Conservation (phyloP, 768 basidiomycete species). For the Trichaptum fuscoviolaceum region DNA sequence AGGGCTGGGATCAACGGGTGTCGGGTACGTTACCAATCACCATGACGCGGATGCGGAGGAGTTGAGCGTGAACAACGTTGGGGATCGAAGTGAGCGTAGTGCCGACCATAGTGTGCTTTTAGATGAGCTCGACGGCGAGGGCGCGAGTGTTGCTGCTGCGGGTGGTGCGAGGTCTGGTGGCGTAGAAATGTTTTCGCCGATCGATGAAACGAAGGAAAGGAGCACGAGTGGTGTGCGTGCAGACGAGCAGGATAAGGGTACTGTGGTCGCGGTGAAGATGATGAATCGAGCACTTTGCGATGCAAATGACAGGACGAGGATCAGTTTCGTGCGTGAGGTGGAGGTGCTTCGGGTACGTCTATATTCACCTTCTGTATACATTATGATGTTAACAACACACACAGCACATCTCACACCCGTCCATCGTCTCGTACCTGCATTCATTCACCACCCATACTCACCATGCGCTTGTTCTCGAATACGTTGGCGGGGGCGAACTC, state of each 20-base stretch:
- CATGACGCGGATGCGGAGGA: not conserved
- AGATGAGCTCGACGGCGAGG: constrained; percentile 15
- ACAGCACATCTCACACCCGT: constrained; percentile 76
- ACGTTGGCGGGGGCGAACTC: constrained; percentile 74
- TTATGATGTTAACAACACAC: constrained; percentile 10
- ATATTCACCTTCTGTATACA: constrained; percentile 10
- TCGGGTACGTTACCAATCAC: not conserved
- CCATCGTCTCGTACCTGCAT: constrained; percentile 66
- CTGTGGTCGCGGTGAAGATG: constrained; percentile 52
- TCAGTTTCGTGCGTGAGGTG: constrained; percentile 77
- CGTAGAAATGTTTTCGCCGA: constrained; percentile 40
- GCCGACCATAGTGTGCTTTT: constrained; percentile 11
- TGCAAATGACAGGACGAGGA: constrained; percentile 65
- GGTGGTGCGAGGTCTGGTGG: constrained; percentile 26
- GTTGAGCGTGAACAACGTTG: not conserved
- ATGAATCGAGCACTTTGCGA: constrained; percentile 38
- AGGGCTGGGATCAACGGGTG: not conserved
- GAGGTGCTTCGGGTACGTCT: constrained; percentile 69
- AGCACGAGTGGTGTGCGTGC: constrained; percentile 6
- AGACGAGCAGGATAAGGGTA: constrained; percentile 11
- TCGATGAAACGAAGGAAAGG: constrained; percentile 19
- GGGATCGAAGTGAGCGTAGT: not conserved
- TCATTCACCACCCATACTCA: constrained; percentile 67
- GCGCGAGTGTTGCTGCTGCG: constrained; percentile 7
- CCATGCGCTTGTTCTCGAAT: constrained; percentile 76